Conservation (phyloP, 1,139 yeast species). For the Arxiozyma slooffiae region DNA sequence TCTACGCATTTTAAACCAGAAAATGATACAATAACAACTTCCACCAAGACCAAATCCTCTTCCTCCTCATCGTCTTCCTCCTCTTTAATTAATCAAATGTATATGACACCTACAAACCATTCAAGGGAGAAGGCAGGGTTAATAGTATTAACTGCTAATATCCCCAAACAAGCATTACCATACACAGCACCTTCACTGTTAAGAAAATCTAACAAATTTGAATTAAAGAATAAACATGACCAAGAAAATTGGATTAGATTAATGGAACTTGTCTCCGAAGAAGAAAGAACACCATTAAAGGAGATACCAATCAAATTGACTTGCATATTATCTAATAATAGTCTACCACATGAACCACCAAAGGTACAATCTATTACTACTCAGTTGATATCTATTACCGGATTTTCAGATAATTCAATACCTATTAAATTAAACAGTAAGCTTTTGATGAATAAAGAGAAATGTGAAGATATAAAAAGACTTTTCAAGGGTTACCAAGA, state of each 20-base stretch:
- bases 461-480: slow-evolving; percentile 10
- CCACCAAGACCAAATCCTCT: not conserved
- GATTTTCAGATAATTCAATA: slow-evolving; percentile 28
- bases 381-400: slow-evolving; percentile 23
- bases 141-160: slow-evolving; percentile 15
- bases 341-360: slow-evolving; percentile 23
- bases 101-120: not conserved
- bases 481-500: slow-evolving; percentile 10
- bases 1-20: not conserved
- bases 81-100: not conserved
- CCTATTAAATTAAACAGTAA: slow-evolving; percentile 29
- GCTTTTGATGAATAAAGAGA: slow-evolving; percentile 16
- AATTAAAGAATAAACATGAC: slow-evolving; percentile 23
- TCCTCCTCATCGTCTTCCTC: not conserved
- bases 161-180: slow-evolving; percentile 28
- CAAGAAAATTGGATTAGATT: slow-evolving; percentile 25
- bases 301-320: slow-evolving; percentile 23
- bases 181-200: slow-evolving; percentile 32
- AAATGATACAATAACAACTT: not conserved
- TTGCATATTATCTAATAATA: slow-evolving; percentile 24
- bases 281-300: slow-evolving; percentile 20
- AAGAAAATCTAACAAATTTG: slow-evolving; percentile 25
- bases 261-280: slow-evolving; percentile 20
- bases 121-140: slow-evolving; percentile 18
- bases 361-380: slow-evolving; percentile 18